These are phyloP conservation scores for Tetracentron sinense DNA, from an alignment of 164 flowering plant species.

Conservation along the genomic window DNA sequence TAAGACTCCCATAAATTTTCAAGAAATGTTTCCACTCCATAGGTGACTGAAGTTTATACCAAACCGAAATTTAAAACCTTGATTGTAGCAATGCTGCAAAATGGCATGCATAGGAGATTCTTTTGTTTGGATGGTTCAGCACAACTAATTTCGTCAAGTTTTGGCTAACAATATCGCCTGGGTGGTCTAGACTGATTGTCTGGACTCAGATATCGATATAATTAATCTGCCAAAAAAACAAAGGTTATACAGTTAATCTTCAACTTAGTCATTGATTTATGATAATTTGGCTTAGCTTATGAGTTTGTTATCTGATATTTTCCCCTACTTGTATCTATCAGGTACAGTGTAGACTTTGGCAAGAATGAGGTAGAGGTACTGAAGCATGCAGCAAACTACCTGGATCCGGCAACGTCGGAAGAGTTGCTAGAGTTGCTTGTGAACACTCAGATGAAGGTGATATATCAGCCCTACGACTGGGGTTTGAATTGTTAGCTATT, in stretches of 20 bases:
- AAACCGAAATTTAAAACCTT: no score
- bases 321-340: conserved; percentile 19
- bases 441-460: conserved; percentile 54
- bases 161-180: neutral
- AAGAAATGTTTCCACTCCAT: no score
- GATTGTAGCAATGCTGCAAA: no score
- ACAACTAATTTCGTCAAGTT: no score
- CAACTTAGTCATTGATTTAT: no score
- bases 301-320: neutral
- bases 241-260: no score
- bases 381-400: conserved; percentile 73
- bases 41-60: no score
- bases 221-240: no score
- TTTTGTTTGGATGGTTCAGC: no score
- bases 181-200: neutral
- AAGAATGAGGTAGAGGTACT: conserved; percentile 72
- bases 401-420: conserved; percentile 52
- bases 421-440: conserved; percentile 60
- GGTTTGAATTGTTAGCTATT: conserved; percentile 54
- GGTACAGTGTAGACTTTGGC: conserved; percentile 78
- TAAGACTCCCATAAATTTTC: no score
- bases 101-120: no score
- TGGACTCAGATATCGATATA: no score
- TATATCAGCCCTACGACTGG: conserved; percentile 79
- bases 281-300: neutral